Percentiles rank a stretch among this genome's conserved stretches.
Conservation (phyloP, 2,329 filamentous ascomycete species). For the Trichoderma simmonsii region DNA sequence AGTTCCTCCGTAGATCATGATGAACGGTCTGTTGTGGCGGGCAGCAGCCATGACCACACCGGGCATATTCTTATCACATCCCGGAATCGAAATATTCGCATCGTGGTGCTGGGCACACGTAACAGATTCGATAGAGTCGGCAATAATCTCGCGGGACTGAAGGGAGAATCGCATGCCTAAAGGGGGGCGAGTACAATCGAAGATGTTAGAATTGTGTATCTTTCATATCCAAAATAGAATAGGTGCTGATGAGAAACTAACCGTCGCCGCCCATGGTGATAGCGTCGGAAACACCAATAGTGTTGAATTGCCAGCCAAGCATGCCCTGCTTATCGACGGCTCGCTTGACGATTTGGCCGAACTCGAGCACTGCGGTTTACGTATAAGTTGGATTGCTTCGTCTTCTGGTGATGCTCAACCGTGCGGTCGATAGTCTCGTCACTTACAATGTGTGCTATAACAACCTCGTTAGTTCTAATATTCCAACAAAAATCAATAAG, state of each 20-base stretch:
- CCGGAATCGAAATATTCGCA: slow-evolving; percentile 87
- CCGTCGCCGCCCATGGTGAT: slow-evolving; percentile 96
- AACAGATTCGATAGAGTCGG: slow-evolving; percentile 89
- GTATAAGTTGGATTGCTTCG: background rate
- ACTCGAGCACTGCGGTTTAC: slow-evolving; percentile 62
- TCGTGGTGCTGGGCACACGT: slow-evolving; percentile 91
- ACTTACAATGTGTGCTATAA: slow-evolving; percentile 42
- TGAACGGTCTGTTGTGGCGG: slow-evolving; percentile 83
- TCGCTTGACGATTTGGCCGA: slow-evolving; percentile 84
- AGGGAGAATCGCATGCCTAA: slow-evolving; percentile 90
- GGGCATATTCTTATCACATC: slow-evolving; percentile 98
- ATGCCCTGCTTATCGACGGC: slow-evolving; percentile 77
- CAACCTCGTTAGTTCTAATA: background rate
- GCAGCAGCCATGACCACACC: slow-evolving; percentile 88
- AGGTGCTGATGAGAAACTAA: slow-evolving; percentile 32
- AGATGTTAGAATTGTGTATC: background rate
- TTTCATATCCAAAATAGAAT: background rate
- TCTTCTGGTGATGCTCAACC: background rate
- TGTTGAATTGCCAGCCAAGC: slow-evolving; percentile 94
- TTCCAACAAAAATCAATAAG: background rate
- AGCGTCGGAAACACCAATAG: slow-evolving; percentile 81
- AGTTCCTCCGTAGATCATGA: slow-evolving; percentile 94
- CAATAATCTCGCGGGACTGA: slow-evolving; percentile 87
- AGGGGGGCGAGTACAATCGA: background rate
- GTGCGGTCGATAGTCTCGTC: background rate